Conservation (phyloP, 495 filamentous ascomycete species). For the Niebla homalea region DNA sequence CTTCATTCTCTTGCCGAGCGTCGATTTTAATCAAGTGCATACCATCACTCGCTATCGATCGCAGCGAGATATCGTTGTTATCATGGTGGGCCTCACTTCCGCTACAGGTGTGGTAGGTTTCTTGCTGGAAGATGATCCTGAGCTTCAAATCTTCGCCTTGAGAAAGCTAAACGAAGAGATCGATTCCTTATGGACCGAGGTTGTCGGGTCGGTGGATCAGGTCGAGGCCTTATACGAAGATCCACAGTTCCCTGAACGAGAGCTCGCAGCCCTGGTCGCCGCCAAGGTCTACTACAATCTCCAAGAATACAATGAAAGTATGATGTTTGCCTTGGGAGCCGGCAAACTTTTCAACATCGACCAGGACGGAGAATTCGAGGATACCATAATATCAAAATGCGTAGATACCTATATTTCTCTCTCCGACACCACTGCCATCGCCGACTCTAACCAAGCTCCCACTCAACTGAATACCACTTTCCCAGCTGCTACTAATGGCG, state of each 20-base stretch:
- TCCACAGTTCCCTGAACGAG: slow-evolving; percentile 82
- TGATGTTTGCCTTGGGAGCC: slow-evolving; percentile 92
- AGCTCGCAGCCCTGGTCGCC: slow-evolving; percentile 85
- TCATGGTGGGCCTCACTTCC: slow-evolving; percentile 88
- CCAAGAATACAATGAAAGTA: slow-evolving; percentile 97
- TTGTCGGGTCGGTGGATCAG: slow-evolving; percentile 78
- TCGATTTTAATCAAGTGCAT: too few relatives aligned
- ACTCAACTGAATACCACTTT: slow-evolving; percentile 66
- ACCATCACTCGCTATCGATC: too few relatives aligned
- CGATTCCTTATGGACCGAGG: slow-evolving; percentile 93
- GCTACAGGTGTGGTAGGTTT: slow-evolving; percentile 92
- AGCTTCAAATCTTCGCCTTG: slow-evolving; percentile 86
- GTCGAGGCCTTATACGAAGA: slow-evolving; percentile 98
- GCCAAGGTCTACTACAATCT: slow-evolving; percentile 98
- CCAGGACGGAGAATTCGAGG: slow-evolving; percentile 86
- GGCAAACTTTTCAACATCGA: slow-evolving; percentile 92
- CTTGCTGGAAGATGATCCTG: slow-evolving; percentile 82
- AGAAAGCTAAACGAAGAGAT: slow-evolving; percentile 90
- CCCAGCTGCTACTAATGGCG: slow-evolving; percentile 43
- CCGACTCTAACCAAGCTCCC: slow-evolving; percentile 37
- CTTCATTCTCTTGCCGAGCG: too few relatives aligned
- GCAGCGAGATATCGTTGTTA: slow-evolving; percentile 6
- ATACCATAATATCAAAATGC: slow-evolving; percentile 97
- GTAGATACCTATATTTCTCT: slow-evolving; percentile 94
- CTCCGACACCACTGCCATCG: slow-evolving; percentile 43